Evolutionary conservation across 306 rosid species (phyloP).

Genomic region (Fragaria ananassa): DNA sequence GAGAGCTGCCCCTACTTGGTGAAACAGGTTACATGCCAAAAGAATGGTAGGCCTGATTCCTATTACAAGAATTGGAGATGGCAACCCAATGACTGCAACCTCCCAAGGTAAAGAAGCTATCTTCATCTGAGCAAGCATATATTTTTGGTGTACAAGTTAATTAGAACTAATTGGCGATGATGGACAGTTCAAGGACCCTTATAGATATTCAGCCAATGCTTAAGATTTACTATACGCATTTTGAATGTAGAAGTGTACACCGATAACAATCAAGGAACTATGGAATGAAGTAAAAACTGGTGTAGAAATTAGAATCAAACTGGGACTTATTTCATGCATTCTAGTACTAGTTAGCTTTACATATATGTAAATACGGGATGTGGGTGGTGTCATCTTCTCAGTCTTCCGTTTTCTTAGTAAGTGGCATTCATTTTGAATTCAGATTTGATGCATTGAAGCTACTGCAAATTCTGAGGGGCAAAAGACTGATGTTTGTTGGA

Average conservation of each 20-base stretch:
- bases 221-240: too few relatives aligned
- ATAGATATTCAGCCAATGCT: background rate
- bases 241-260: too few relatives aligned
- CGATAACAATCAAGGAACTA: background rate
- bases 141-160: background rate
- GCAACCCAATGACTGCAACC: conserved; percentile 76
- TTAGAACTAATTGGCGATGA: background rate
- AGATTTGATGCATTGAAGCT: conserved; percentile 85
- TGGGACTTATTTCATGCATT: background rate
- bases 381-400: background rate
- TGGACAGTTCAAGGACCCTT: too few relatives aligned
- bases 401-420: background rate
- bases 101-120: conserved; percentile 55
- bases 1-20: conserved; percentile 80
- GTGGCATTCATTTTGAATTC: conserved; percentile 8
- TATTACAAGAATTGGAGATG: conserved; percentile 85
- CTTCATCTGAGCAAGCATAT: background rate
- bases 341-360: background rate
- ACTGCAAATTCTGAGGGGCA: conserved; percentile 62
- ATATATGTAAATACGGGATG: background rate
- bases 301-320: background rate
- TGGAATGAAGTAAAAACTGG: background rate
- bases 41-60: conserved; percentile 88
- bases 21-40: conserved; percentile 77
- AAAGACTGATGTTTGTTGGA: conserved; percentile 84